phyloP scores from a whole-genome alignment of 2,329 filamentous ascomycete species.

The Beauveria scarabaeidicola region DNA sequence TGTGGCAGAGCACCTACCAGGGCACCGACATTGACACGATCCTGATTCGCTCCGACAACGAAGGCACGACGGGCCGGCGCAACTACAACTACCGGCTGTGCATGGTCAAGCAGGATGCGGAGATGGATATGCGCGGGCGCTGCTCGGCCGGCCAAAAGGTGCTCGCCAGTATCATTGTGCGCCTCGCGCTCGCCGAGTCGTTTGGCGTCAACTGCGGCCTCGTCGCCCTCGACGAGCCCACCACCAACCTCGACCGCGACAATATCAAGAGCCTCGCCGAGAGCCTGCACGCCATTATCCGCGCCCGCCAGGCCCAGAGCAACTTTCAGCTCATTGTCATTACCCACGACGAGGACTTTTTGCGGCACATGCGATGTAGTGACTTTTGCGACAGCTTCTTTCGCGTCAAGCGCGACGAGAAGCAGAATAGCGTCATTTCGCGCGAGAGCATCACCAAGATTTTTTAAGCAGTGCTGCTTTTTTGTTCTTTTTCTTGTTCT shows the following conservation, averaged over 20 bases:
- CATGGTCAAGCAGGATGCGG: slow-evolving; percentile 94
- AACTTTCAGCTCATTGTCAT: slow-evolving; percentile 99
- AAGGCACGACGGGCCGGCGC: slow-evolving; percentile 62
- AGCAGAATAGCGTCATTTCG: slow-evolving; percentile 82
- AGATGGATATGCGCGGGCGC: slow-evolving; percentile 99
- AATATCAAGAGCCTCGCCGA: slow-evolving; percentile 87
- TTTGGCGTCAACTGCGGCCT: slow-evolving; percentile 94
- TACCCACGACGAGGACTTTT: slow-evolving; percentile 95
- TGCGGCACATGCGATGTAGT: slow-evolving; percentile 84
- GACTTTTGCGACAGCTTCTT: slow-evolving; percentile 93
- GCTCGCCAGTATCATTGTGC: slow-evolving; percentile 93
- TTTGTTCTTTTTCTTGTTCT: background rate
- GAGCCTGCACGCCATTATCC: slow-evolving; percentile 81
- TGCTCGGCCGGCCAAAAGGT: slow-evolving; percentile 97
- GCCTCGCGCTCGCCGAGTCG: slow-evolving; percentile 88
- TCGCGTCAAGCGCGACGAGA: slow-evolving; percentile 71
- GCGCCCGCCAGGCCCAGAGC: slow-evolving; percentile 68
- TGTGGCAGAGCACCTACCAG: slow-evolving; percentile 97
- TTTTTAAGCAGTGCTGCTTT: slow-evolving; percentile 19
- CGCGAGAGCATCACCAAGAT: slow-evolving; percentile 51
- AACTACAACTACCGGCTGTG: slow-evolving; percentile 95
- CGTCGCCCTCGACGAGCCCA: slow-evolving; percentile 94
- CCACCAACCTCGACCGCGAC: slow-evolving; percentile 90
- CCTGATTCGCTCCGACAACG: slow-evolving; percentile 85
- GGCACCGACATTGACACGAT: slow-evolving; percentile 97